These are phyloP conservation scores for Psophocarpus tetragonolobus DNA, from an alignment of 306 rosid species.

Conservation along the genomic window DNA sequence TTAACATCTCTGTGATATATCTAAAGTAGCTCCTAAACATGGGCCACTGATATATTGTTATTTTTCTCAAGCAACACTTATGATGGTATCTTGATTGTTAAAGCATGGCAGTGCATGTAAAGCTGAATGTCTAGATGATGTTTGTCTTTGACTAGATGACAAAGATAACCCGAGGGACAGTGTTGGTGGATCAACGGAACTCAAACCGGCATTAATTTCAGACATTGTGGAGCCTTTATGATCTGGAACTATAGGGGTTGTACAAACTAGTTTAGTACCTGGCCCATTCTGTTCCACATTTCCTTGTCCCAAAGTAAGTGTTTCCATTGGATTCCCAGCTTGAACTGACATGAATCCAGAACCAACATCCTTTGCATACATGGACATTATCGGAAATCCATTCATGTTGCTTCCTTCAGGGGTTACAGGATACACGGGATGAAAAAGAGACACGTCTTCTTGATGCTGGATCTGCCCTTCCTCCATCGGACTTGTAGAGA, in stretches of 20 bases:
- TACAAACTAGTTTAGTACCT: conserved; percentile 33
- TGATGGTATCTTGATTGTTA: conserved; percentile 56
- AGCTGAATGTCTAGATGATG: conserved; percentile 50
- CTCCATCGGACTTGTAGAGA: conserved; percentile 58
- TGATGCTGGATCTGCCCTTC: conserved; percentile 56
- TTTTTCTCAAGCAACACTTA: conserved; percentile 58
- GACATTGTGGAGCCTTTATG: conserved; percentile 33
- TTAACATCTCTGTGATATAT: conserved; percentile 20
- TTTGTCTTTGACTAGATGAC: conserved; percentile 48
- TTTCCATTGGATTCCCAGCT: conserved; percentile 49
- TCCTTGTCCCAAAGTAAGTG: conserved; percentile 42
- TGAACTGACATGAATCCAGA: conserved; percentile 40
- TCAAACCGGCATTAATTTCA: conserved; percentile 38
- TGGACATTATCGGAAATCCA: conserved; percentile 46
- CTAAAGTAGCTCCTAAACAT: conserved; percentile 35
- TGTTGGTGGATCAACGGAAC: conserved; percentile 43
- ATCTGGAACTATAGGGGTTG: conserved; percentile 37
- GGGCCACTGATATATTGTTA: conserved; percentile 24
- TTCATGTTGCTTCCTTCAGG: conserved; percentile 45
- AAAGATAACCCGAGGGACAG: conserved; percentile 68
- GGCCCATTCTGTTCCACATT: conserved; percentile 36
- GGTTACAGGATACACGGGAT: conserved; percentile 40
- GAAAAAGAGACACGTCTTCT: conserved; percentile 47
- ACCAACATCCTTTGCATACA: conserved; percentile 39
- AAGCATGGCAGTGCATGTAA: conserved; percentile 58